A percentile compares a stretch with the other conserved stretches of the same genome.
Conservation (phyloP, 2,329 filamentous ascomycete species). For the Aspergillus novoparasiticus region DNA sequence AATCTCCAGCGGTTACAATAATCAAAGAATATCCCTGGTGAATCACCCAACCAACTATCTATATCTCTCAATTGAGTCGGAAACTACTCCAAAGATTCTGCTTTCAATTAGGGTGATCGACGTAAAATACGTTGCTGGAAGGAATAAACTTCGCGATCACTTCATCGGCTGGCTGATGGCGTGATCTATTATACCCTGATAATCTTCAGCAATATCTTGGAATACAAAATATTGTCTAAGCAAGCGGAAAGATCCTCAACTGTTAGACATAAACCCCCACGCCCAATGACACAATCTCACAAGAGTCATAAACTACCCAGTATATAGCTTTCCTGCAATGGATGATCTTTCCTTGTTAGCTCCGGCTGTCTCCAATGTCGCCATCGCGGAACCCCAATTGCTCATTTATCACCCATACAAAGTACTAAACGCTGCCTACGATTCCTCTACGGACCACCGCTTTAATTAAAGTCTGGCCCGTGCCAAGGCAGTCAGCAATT, state of each 20-base stretch:
- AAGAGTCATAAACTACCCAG: neutral
- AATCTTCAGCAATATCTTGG: neutral
- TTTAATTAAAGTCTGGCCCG: neutral
- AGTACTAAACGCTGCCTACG: neutral
- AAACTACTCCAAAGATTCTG: neutral
- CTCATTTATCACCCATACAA: constrained; percentile 19
- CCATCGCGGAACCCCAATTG: constrained; percentile 23
- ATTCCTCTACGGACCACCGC: neutral
- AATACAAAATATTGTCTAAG: neutral
- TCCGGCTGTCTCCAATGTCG: constrained; percentile 14
- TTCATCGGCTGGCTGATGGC: constrained; percentile 9
- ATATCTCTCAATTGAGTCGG: neutral
- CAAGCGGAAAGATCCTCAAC: too few species aligned
- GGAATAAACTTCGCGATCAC: neutral
- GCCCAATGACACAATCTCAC: neutral
- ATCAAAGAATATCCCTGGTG: neutral
- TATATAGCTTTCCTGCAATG: neutral
- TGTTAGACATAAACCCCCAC: neutral
- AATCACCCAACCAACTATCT: neutral
- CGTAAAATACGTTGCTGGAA: neutral
- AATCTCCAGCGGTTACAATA: neutral
- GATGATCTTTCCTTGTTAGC: neutral
- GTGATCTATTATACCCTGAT: constrained; percentile 1
- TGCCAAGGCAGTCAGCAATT: neutral
- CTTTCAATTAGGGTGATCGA: neutral